Conservation (phyloP, 441 rosid genomes). For the Gossypium lobatum region DNA sequence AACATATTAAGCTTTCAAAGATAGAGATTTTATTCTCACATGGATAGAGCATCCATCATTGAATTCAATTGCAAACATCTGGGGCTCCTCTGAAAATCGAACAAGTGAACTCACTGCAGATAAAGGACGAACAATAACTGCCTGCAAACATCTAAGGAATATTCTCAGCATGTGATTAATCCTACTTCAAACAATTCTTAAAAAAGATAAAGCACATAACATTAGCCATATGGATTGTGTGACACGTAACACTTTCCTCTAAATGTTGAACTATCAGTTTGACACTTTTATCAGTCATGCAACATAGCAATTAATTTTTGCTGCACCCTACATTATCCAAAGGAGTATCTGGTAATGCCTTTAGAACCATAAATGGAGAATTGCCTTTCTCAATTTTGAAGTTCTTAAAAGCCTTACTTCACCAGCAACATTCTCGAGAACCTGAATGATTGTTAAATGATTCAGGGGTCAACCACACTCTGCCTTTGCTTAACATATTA, state of each 20-base stretch:
- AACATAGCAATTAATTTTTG: background rate
- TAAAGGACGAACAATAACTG: constrained; percentile 91
- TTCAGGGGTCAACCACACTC: background rate
- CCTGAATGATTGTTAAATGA: background rate
- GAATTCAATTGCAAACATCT: constrained; percentile 97
- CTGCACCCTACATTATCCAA: background rate
- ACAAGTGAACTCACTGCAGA: constrained; percentile 86
- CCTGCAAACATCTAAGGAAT: constrained; percentile 97
- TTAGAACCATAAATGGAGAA: background rate
- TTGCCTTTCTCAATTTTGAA: constrained; percentile 1
- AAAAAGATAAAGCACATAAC: constrained; percentile 1
- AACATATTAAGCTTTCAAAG: constrained; percentile 15
- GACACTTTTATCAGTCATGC: background rate
- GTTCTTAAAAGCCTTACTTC: background rate
- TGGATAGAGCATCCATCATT: constrained; percentile 95
- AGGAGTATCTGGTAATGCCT: background rate
- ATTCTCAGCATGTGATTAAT: constrained; percentile 62
- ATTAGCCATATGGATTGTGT: background rate
- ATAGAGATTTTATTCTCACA: constrained; percentile 48
- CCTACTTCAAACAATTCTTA: constrained; percentile 18
- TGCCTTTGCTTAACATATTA: constrained; percentile 7
- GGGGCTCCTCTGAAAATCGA: constrained; percentile 99
- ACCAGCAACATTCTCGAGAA: background rate
- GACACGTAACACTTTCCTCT: background rate
- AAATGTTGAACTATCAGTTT: background rate